These are phyloP conservation scores for Zoysia matrella DNA, from an alignment of 202 grass and related monocot genomes.

Conservation along the genomic window DNA sequence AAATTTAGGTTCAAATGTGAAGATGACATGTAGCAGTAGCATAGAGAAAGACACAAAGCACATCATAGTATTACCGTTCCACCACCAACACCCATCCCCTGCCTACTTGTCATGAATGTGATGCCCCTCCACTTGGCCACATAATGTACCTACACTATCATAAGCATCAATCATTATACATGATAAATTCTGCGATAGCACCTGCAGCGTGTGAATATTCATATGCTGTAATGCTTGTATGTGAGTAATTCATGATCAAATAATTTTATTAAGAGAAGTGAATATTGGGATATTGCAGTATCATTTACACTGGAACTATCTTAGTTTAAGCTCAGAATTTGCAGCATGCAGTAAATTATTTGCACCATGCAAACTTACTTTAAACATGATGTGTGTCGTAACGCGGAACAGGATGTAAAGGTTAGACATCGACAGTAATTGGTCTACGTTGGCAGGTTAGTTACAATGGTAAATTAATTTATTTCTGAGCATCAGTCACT, in stretches of 20 bases:
- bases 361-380: not conserved
- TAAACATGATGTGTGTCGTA: not conserved
- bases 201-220: slow-evolving; percentile 1
- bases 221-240: not conserved
- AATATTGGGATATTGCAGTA: not conserved
- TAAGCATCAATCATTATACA: slow-evolving; percentile 1
- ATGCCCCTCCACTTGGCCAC: slow-evolving; percentile 98
- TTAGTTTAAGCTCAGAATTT: slow-evolving; percentile 15
- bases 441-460: not conserved
- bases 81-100: slow-evolving; percentile 91
- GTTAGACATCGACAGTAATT: not conserved
- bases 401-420: not conserved
- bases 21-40: not conserved
- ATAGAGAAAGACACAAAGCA: slow-evolving; percentile 41
- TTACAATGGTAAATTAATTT: not conserved
- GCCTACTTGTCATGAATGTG: slow-evolving; percentile 98
- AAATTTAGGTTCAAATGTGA: not conserved
- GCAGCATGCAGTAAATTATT: not conserved
- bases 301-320: not conserved
- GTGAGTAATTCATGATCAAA: not conserved
- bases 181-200: not conserved
- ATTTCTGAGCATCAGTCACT: not conserved
- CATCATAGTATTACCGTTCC: slow-evolving; percentile 68
- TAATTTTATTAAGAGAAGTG: slow-evolving; percentile 1
- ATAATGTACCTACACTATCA: slow-evolving; percentile 86